Conservation (phyloP, 2,329 filamentous ascomycete genomes). For the Ophiostoma pallidulum region DNA sequence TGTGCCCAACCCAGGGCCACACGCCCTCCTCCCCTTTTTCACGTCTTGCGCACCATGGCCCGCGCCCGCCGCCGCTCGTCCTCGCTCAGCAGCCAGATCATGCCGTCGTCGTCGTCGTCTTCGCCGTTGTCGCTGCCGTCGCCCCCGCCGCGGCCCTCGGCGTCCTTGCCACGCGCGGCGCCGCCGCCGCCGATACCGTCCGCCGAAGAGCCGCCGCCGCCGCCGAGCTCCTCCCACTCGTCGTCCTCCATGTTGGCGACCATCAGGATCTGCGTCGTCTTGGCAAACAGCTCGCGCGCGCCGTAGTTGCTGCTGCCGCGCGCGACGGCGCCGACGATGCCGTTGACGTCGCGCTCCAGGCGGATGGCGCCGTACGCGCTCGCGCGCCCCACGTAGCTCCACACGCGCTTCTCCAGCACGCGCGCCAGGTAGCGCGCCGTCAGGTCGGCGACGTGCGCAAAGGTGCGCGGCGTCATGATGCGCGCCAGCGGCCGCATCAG, state of each 20-base stretch:
- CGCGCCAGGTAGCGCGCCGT: slow-evolving; percentile 67
- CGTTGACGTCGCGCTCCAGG: slow-evolving; percentile 75
- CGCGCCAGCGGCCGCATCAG: slow-evolving; percentile 78
- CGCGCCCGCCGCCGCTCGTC: slow-evolving; percentile 69
- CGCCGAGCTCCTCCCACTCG: slow-evolving; percentile 71
- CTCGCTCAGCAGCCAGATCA: slow-evolving; percentile 60
- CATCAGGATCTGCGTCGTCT: slow-evolving; percentile 71
- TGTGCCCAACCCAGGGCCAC: no score
- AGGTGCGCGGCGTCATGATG: slow-evolving; percentile 70
- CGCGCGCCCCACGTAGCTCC: slow-evolving; percentile 67
- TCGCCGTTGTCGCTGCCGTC: slow-evolving; percentile 32
- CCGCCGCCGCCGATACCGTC: slow-evolving; percentile 50
- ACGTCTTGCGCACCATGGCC: slow-evolving; percentile 45
- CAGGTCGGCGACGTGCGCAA: slow-evolving; percentile 62
- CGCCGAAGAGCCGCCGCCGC: slow-evolving; percentile 28
- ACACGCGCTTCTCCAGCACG: slow-evolving; percentile 79
- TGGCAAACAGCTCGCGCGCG: slow-evolving; percentile 65
- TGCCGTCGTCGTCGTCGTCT: slow-evolving; percentile 44
- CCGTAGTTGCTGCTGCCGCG: slow-evolving; percentile 63
- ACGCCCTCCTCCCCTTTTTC: no score
- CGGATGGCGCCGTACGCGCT: slow-evolving; percentile 73
- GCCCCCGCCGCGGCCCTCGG: background rate
- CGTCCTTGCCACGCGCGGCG: no score
- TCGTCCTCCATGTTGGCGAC: slow-evolving; percentile 93
- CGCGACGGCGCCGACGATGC: slow-evolving; percentile 59